Percentiles rank a stretch among this genome's conserved stretches.
phyloP scores from a whole-genome alignment of 2,329 filamentous ascomycete genomes.

The Fonsecaea erecta region DNA sequence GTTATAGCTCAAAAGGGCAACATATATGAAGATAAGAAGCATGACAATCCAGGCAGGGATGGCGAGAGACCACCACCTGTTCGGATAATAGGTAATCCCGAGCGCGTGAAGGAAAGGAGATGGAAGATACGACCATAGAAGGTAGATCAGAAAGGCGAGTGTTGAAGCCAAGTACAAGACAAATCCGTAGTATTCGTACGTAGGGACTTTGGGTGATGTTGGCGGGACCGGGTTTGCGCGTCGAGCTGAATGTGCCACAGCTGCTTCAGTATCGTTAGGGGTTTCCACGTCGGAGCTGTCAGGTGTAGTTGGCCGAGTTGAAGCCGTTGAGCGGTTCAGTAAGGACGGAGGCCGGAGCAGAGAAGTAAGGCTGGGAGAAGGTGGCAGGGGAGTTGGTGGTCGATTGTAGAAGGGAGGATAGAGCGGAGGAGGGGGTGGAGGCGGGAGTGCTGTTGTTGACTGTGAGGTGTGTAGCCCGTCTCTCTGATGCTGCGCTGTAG shows the following conservation, averaged over 20 bases:
- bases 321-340: slow-evolving; percentile 55
- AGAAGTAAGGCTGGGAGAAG: slow-evolving; percentile 89
- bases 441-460: slow-evolving; percentile 40
- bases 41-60: slow-evolving; percentile 90
- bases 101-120: slow-evolving; percentile 89
- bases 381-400: slow-evolving; percentile 91
- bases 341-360: slow-evolving; percentile 73
- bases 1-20: slow-evolving; percentile 90
- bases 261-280: slow-evolving; percentile 62
- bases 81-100: slow-evolving; percentile 95
- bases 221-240: slow-evolving; percentile 72
- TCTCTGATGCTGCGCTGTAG: background rate
- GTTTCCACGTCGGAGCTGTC: slow-evolving; percentile 87
- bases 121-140: slow-evolving; percentile 87
- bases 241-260: slow-evolving; percentile 64
- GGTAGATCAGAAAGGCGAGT: slow-evolving; percentile 73
- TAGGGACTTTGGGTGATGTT: slow-evolving; percentile 91
- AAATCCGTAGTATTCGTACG: slow-evolving; percentile 99
- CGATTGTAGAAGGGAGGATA: slow-evolving; percentile 94
- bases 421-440: slow-evolving; percentile 57
- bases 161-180: slow-evolving; percentile 91
- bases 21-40: slow-evolving; percentile 87
- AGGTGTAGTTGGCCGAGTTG: slow-evolving; percentile 89
- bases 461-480: slow-evolving; percentile 29
- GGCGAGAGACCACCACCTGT: slow-evolving; percentile 96